Percentiles rank a stretch among this genome's conserved stretches.
Evolutionary conservation across 1,284 basidiomycete species (phyloP).

Genomic region (Malassezia vespertilionis): DNA sequence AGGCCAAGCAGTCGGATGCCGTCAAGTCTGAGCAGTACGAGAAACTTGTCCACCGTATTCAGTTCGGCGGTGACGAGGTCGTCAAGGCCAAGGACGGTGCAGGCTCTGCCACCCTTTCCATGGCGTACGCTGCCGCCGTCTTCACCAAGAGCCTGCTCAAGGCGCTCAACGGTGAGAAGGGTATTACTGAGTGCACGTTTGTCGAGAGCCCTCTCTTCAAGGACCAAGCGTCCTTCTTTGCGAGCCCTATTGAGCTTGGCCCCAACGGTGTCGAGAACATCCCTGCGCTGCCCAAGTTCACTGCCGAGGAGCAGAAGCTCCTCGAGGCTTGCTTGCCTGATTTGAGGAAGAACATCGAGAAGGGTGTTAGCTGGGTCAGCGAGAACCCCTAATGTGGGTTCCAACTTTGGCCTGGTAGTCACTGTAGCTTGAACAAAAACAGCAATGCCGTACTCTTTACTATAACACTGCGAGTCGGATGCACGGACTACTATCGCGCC

Average conservation of each 20-base stretch:
- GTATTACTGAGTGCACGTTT: slow-evolving; percentile 71
- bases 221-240: slow-evolving; percentile 53
- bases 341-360: slow-evolving; percentile 47
- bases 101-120: slow-evolving; percentile 74
- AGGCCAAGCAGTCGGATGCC: slow-evolving; percentile 60
- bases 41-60: slow-evolving; percentile 60
- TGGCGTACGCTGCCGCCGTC: slow-evolving; percentile 61
- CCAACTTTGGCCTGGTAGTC: too few species aligned
- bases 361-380: slow-evolving; percentile 42
- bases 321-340: slow-evolving; percentile 43
- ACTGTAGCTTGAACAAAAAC: too few species aligned
- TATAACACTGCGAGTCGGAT: too few species aligned
- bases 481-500: too few species aligned
- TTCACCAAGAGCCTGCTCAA: slow-evolving; percentile 64
- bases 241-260: slow-evolving; percentile 40
- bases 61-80: slow-evolving; percentile 89
- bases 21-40: slow-evolving; percentile 54
- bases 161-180: slow-evolving; percentile 77
- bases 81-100: slow-evolving; percentile 83
- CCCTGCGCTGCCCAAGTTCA: slow-evolving; percentile 40
- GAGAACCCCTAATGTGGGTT: slow-evolving; percentile 28
- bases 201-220: slow-evolving; percentile 70
- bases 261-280: slow-evolving; percentile 43
- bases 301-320: slow-evolving; percentile 46
- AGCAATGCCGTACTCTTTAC: too few species aligned